Base-by-base conservation (phyloP, 805 yeast genomes). In the Saturnispora silvae region DNA sequence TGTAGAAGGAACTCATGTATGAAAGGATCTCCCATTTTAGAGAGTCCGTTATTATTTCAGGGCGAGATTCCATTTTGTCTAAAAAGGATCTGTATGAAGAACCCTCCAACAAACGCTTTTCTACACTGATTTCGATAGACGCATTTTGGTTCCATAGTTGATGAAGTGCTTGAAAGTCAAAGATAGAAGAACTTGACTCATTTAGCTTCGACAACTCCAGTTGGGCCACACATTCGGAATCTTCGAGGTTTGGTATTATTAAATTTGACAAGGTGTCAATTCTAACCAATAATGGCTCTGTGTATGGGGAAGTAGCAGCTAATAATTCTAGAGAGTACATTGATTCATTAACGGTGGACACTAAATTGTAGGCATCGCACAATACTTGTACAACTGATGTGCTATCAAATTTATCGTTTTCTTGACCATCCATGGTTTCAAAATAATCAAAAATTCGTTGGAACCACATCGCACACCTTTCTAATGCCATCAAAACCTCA, bases 81-180 rank as follows among this genome's bases (percentile, higher is more conserved):
- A 71, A 35, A n/a, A 63, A 52, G 1, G 62, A 59, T 38, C 70
- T 66, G 16, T 67, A 49, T 35, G 63, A 65, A 22, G 68, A 70
- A 1, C 67, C 60, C 8, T 67, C 68, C 37, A 58, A 40, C 54
- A 71, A 53, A 31, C 54, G 52, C 33, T 61, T 57, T 33, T 67
- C 72, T 0, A 64, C 48, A 1, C 53, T 46, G 4, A 13, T 20
- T 2, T 50, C 45, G 1, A 63, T 60, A 3, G 61, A 40, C 1
- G 34, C 35, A 1, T 41, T 22, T 18, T 38, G 41, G 7, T 43
- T 48, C 77, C 77, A 72, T 1, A 59, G 22, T 2, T 40, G 37
- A 1, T 45, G 31, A 1, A 68, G 37, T 1, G 43, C 45, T 4
- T 54, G 57, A 16, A 62, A 46, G 26, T 51, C 51, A 24, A 45